These are phyloP conservation scores for Chalara sp. DNA, from an alignment of 2,329 filamentous ascomycete genomes.

Conservation along the genomic window DNA sequence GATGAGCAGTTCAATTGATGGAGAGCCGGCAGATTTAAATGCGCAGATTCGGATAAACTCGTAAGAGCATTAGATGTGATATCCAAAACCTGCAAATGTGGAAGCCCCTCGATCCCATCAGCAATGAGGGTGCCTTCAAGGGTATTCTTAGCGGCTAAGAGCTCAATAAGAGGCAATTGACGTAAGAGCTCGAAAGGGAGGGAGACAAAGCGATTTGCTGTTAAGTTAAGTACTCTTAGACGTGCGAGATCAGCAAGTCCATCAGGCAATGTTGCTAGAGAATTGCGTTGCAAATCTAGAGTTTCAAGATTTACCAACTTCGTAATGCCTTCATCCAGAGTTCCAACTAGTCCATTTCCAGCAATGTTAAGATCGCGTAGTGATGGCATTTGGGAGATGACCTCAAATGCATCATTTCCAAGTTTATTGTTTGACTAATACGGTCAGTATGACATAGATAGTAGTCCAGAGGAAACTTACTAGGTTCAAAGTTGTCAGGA, in stretches of 20 bases:
- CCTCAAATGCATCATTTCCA: constrained; percentile 61
- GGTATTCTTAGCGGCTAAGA: constrained; percentile 72
- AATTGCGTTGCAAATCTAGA: constrained; percentile 77
- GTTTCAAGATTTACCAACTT: constrained; percentile 65
- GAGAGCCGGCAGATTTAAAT: constrained; percentile 53
- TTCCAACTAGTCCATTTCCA: constrained; percentile 67
- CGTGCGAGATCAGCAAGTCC: constrained; percentile 59
- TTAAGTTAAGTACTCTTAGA: constrained; percentile 71
- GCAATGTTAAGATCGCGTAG: constrained; percentile 77
- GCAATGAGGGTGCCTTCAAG: constrained; percentile 67
- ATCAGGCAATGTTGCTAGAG: constrained; percentile 63
- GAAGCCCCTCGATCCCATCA: constrained; percentile 48
- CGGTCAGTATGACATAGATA: not conserved
- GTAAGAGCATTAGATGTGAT: constrained; percentile 69
- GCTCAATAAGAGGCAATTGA: constrained; percentile 63
- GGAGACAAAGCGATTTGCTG: constrained; percentile 67
- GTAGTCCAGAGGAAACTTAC: constrained; percentile 38
- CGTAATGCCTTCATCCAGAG: constrained; percentile 56
- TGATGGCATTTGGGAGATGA: constrained; percentile 64
- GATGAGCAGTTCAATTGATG: constrained; percentile 70
- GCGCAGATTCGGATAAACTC: constrained; percentile 16
- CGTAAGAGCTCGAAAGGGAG: constrained; percentile 66
- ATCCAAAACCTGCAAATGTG: constrained; percentile 68
- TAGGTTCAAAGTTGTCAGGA: constrained; percentile 76
- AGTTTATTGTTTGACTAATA: constrained; percentile 73